These are phyloP conservation scores for Lichtheimia ornata DNA, from an alignment of 371 early-diverging fungal genomes.

Conservation along the genomic window DNA sequence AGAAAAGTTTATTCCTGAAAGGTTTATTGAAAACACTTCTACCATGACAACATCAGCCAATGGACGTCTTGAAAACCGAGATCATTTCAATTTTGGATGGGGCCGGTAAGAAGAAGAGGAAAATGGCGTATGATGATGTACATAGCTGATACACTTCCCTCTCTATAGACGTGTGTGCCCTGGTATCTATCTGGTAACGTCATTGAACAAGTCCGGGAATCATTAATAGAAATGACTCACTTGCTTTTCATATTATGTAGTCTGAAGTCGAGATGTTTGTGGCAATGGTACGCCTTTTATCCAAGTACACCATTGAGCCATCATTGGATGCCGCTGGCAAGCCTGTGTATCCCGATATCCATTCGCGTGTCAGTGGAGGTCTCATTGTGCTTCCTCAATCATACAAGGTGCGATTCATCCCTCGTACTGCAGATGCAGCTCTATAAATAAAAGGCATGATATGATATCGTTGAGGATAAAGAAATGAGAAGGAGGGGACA, in stretches of 20 bases:
- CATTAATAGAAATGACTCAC: too few relatives aligned
- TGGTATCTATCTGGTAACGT: neutral
- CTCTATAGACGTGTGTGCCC: conserved; percentile 1
- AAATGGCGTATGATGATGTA: neutral
- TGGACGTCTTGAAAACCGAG: conserved; percentile 8
- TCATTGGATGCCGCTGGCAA: neutral
- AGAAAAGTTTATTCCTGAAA: conserved; percentile 15
- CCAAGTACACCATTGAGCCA: neutral
- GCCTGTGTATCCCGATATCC: neutral
- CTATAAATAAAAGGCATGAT: too few relatives aligned
- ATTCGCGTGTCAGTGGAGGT: neutral
- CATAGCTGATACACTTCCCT: neutral
- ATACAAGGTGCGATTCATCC: neutral
- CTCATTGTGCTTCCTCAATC: neutral
- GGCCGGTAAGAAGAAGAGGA: conserved; percentile 4
- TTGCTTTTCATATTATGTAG: neutral
- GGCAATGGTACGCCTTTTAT: neutral
- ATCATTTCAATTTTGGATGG: conserved; percentile 16
- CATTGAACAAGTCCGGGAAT: neutral
- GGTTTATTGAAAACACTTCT: conserved; percentile 8
- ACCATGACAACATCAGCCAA: conserved; percentile 11
- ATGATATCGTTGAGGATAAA: too few relatives aligned
- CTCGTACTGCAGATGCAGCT: too few relatives aligned
- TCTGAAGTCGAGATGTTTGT: conserved; percentile 1
- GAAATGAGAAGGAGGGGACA: too few relatives aligned